Evolutionary conservation across 2,329 filamentous ascomycete species (phyloP).

Genomic region (Paecilomyces fulvus): DNA sequence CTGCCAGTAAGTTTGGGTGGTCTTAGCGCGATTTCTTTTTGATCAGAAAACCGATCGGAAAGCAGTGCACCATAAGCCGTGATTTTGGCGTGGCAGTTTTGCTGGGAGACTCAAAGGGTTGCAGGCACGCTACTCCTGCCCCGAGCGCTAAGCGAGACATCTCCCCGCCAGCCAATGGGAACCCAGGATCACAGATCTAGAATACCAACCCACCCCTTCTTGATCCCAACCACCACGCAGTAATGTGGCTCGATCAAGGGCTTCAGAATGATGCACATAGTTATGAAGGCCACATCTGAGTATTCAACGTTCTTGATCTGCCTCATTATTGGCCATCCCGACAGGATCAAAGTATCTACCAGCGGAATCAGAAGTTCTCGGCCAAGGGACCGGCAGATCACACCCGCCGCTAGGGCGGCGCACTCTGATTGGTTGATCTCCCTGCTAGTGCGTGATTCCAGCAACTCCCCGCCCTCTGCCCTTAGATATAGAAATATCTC

Average conservation of each 20-base stretch:
- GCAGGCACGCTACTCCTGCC: slow-evolving; percentile 6
- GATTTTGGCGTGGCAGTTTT: slow-evolving; percentile 21
- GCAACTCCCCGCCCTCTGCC: slow-evolving; percentile 16
- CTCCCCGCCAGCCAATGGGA: slow-evolving; percentile 23
- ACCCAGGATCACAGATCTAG: slow-evolving; percentile 27
- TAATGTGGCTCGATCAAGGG: slow-evolving; percentile 9
- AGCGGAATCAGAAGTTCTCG: slow-evolving; percentile 17
- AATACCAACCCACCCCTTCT: slow-evolving; percentile 16
- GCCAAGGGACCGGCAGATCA: slow-evolving; percentile 22
- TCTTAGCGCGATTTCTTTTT: slow-evolving; percentile 19
- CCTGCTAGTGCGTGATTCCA: slow-evolving; percentile 30
- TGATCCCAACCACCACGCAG: slow-evolving; percentile 28
- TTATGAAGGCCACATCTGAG: slow-evolving; percentile 10
- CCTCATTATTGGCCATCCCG: slow-evolving; percentile 11
- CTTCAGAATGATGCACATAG: slow-evolving; percentile 9
- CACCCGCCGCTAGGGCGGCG: slow-evolving; percentile 18
- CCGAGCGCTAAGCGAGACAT: slow-evolving; percentile 26
- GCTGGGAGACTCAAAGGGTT: slow-evolving; percentile 18
- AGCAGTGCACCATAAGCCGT: slow-evolving; percentile 23
- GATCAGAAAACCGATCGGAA: slow-evolving; percentile 25
- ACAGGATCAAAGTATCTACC: slow-evolving; percentile 19
- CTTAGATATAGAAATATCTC: slow-evolving; percentile 34
- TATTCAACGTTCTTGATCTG: slow-evolving; percentile 11
- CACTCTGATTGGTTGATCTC: slow-evolving; percentile 27
- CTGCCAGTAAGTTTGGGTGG: slow-evolving; percentile 15